Conservation (phyloP, 805 yeast genomes). For the Deakozyma indianensis region DNA sequence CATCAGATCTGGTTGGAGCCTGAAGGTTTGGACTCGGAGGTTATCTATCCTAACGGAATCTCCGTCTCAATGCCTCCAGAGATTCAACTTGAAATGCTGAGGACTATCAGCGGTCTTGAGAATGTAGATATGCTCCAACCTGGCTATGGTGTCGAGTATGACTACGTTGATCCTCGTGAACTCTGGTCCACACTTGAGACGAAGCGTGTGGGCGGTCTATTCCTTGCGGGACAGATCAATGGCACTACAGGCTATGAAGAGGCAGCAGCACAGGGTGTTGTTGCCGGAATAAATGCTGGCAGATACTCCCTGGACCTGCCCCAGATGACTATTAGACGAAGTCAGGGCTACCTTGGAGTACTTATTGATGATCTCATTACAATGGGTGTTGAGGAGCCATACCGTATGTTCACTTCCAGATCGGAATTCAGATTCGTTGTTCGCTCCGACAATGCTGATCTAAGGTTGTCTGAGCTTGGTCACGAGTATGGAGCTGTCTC, state of each 20-base stretch:
- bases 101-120: constrained; percentile 76
- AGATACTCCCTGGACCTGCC: constrained; percentile 27
- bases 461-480: constrained; percentile 63
- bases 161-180: constrained; percentile 89
- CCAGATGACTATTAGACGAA: constrained; percentile 46
- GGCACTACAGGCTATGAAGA: constrained; percentile 99
- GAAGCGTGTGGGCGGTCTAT: constrained; percentile 61
- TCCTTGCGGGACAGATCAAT: constrained; percentile 90
- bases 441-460: constrained; percentile 89
- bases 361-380: constrained; percentile 87
- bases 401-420: constrained; percentile 94
- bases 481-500: constrained; percentile 50
- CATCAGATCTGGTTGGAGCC: constrained; percentile 95
- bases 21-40: constrained; percentile 75
- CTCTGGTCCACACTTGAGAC: constrained; percentile 68
- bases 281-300: constrained; percentile 96
- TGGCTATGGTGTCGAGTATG: constrained; percentile 98
- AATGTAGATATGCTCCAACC: constrained; percentile 83
- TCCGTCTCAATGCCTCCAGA: constrained; percentile 95
- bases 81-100: constrained; percentile 61
- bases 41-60: constrained; percentile 94
- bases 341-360: constrained; percentile 87
- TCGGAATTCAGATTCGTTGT: constrained; percentile 86
- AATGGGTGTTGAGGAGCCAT: constrained; percentile 93
- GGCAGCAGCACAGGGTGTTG: constrained; percentile 91